Base-by-base conservation (phyloP, 108 stramenopile genomes). In the Pseudonitzschia multiseries region DNA sequence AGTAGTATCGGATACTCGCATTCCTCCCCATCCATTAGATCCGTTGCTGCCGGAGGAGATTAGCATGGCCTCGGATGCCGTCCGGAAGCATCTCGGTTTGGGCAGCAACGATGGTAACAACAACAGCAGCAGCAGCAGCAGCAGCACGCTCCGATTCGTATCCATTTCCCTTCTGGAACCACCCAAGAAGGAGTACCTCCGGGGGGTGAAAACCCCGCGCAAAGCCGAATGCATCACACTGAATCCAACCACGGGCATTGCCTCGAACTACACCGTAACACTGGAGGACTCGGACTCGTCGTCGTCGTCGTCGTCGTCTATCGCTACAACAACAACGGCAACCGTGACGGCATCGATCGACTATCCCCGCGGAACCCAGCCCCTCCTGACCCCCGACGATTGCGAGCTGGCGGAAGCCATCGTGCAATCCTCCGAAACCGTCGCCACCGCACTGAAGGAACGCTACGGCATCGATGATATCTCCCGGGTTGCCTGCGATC, bases 371-470 rank as follows among this genome's bases (percentile, higher is more conserved):
- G 87, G 86, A 24, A 68, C 72, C 17, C 90, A 91, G 59, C 90
- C 90, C 8, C 56, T 91, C 70, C 72, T 88, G 26, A 86, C 90
- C n/a, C 90, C 90, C 6, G 87, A 85, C 9, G 90, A 91, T 73
- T 91, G 90, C 71, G 65, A 71, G 10, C 43, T 87, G 32, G 90
- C 90, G 18, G 90, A 91, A 76, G 68, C 57, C 12, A 88, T 91
- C 65, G 79, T 78, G 18, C 77, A 87, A 53, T 51, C 52, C 8
- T 83, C 79, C 13, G 27, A 69, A 8, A 57, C 81, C 48, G 75
- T 89, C 6, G 57, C 57, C 32, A 41, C n/a, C 17, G 67, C 70
- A 36, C 41, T 89, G 53, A 36, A 65, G 46, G 83, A 86, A 31
- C 74, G 85, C 12, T 88, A 88, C 66, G 81, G 74, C 9, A 85